These are phyloP conservation scores for Oehlia diaphana DNA, from an alignment of 192 early-diverging fungal genomes.

Conservation along the genomic window DNA sequence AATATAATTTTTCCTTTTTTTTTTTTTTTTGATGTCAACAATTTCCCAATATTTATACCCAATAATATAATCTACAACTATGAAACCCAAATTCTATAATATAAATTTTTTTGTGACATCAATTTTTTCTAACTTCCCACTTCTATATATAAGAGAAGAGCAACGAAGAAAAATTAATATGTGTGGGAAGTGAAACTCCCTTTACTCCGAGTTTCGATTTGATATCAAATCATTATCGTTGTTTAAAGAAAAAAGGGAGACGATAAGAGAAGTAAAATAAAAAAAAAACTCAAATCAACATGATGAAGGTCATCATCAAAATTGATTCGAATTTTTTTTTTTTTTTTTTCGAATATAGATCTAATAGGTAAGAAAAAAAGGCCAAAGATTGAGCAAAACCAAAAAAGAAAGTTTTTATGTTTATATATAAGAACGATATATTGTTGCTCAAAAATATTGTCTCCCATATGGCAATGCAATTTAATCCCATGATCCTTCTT, in stretches of 20 bases:
- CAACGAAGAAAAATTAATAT: neutral
- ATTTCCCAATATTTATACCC: neutral
- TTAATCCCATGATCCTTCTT: conserved; percentile 27
- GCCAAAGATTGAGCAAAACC: neutral
- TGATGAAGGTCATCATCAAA: neutral
- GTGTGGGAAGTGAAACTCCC: conserved; percentile 12
- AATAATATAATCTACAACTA: neutral
- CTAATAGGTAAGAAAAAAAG: neutral
- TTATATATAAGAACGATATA: neutral
- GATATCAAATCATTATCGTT: conserved; percentile 17
- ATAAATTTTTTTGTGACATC: neutral
- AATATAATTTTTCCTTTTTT: neutral
- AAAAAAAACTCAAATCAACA: neutral
- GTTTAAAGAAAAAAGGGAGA: neutral
- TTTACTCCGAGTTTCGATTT: neutral
- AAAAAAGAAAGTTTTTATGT: neutral
- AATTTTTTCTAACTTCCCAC: neutral
- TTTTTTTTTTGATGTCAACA: neutral
- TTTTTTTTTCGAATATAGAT: neutral
- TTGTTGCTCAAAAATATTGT: neutral
- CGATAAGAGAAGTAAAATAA: no score
- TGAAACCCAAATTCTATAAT: neutral
- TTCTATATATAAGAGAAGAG: neutral
- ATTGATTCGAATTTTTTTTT: neutral
- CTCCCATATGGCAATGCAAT: no score